Percentiles rank a stretch among this genome's conserved stretches.
Evolutionary conservation across 2,329 filamentous ascomycete genomes (phyloP).

Genomic region (Aspergillus costaricaensis): DNA sequence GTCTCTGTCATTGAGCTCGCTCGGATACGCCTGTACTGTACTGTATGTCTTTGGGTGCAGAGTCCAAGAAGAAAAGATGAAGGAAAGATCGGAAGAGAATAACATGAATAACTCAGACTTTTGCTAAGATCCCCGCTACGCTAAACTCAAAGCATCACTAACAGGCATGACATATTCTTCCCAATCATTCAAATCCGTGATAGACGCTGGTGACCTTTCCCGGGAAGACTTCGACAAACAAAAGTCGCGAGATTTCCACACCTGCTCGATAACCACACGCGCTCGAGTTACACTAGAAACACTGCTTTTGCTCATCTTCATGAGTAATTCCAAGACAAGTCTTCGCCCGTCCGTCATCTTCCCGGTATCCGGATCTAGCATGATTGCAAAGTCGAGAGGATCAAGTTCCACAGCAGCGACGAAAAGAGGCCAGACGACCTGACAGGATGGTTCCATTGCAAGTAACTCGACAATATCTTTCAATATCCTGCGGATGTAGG

Average conservation of each 20-base stretch:
- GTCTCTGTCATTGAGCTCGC: no score
- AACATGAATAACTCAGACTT: no score
- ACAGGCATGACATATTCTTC: slow-evolving; percentile 9
- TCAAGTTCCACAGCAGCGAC: slow-evolving; percentile 35
- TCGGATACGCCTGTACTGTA: no score
- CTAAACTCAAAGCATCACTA: slow-evolving; percentile 10
- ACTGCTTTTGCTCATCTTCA: slow-evolving; percentile 7
- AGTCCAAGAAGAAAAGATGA: no score
- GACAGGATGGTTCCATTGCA: background rate
- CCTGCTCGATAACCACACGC: slow-evolving; percentile 41
- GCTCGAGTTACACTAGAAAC: slow-evolving; percentile 39
- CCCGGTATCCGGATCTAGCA: slow-evolving; percentile 17
- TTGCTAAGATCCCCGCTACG: background rate
- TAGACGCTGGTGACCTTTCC: background rate
- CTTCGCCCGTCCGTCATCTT: background rate
- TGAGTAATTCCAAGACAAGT: background rate
- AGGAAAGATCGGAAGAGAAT: no score
- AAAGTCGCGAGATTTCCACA: slow-evolving; percentile 37
- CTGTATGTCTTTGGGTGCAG: no score
- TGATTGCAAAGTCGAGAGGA: slow-evolving; percentile 37
- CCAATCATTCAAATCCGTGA: slow-evolving; percentile 7
- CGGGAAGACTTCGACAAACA: background rate
- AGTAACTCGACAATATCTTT: background rate
- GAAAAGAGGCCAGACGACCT: slow-evolving; percentile 28
- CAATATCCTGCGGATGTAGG: slow-evolving; percentile 1